Conservation (phyloP, 208 protist species). For the Wallacemonas sp. region DNA sequence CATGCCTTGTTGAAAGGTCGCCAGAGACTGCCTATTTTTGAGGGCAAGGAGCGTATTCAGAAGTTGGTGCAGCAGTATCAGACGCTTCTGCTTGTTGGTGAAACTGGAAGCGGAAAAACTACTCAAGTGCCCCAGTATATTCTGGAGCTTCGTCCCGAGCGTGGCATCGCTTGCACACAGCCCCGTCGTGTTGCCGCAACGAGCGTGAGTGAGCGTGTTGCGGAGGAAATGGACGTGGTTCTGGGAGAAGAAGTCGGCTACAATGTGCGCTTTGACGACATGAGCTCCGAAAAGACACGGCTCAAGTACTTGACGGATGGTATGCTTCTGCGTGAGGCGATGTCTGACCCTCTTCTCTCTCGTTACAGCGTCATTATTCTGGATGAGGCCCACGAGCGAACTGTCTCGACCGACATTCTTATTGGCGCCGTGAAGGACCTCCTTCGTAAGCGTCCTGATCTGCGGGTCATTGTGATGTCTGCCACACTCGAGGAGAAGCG, state of each 20-base stretch:
- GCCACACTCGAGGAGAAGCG: conserved; percentile 98
- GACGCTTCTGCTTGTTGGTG: conserved; percentile 90
- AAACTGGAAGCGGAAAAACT: conserved; percentile 95
- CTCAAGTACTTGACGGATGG: conserved; percentile 99
- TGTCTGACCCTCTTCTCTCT: conserved; percentile 90
- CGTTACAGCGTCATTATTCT: conserved; percentile 97
- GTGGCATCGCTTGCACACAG: conserved; percentile 94
- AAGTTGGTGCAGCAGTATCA: conserved; percentile 91
- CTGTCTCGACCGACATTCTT: conserved; percentile 98
- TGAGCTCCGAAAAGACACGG: conserved; percentile 89
- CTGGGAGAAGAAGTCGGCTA: conserved; percentile 98
- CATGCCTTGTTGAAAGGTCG: conserved; percentile 42
- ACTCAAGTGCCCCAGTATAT: conserved; percentile 96
- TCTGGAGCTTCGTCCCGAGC: conserved; percentile 81
- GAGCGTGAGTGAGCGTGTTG: conserved; percentile 97
- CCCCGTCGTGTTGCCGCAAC: conserved; percentile 98
- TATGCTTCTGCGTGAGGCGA: conserved; percentile 97
- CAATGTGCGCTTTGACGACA: conserved; percentile 98
- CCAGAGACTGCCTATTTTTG: conserved; percentile 72
- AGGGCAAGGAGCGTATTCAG: conserved; percentile 68
- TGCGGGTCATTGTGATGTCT: conserved; percentile 97
- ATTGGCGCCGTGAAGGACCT: conserved; percentile 97
- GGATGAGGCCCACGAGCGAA: conserved; percentile 99
- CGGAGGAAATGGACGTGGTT: conserved; percentile 96
- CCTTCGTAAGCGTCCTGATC: conserved; percentile 71